phyloP scores from a whole-genome alignment of 345 rosid species.

The Sisymbrium altissimum region DNA sequence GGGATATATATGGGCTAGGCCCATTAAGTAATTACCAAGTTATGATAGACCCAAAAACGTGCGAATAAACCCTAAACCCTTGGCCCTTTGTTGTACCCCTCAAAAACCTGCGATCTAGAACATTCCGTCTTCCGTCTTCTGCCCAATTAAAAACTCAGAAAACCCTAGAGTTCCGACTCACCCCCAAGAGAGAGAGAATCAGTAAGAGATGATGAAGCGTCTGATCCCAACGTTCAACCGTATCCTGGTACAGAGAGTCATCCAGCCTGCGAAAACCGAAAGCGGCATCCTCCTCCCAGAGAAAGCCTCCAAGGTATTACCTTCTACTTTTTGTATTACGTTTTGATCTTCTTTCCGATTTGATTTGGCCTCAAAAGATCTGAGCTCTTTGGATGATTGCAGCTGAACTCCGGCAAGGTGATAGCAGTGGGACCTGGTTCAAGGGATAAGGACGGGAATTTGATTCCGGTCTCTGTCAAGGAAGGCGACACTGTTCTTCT shows the following conservation, averaged over 20 bases:
- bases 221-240: constrained; percentile 71
- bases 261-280: constrained; percentile 76
- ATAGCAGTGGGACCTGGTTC: constrained; percentile 75
- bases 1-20: neutral
- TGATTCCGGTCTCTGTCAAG: constrained; percentile 60
- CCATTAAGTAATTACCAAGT: neutral
- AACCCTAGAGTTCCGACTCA: constrained; percentile 5
- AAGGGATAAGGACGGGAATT: constrained; percentile 55
- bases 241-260: constrained; percentile 66
- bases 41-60: constrained; percentile 1
- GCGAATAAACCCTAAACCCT: constrained; percentile 13
- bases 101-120: neutral
- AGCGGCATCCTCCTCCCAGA: constrained; percentile 83
- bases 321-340: neutral
- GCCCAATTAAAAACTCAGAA: neutral
- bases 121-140: constrained; percentile 4
- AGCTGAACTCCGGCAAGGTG: constrained; percentile 83
- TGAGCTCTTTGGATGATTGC: neutral
- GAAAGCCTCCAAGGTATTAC: constrained; percentile 52
- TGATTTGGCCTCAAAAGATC: neutral
- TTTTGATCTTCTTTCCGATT: neutral
- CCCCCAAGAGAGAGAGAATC: neutral
- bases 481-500: constrained; percentile 90
- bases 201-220: constrained; percentile 66
- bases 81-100: neutral